Evolutionary conservation across 2,329 filamentous ascomycete species (phyloP), one percentile per base, ranked within the genome.

Genomic region (Penicillium brasilianum): DNA sequence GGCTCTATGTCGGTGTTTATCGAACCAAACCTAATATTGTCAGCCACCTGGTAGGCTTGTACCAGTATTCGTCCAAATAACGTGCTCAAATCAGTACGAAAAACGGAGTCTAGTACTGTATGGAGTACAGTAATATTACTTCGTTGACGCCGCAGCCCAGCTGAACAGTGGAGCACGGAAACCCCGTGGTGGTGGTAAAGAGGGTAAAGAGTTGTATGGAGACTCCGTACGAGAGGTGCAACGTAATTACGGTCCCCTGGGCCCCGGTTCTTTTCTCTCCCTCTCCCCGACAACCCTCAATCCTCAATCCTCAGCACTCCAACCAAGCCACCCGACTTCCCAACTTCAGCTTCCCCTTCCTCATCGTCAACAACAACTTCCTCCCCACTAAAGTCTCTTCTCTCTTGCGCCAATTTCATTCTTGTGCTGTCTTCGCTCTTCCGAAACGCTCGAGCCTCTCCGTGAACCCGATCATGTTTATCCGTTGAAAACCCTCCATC

Each of bases 381-480:
- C 20, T 11, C 9, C n/a, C 20, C 34, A 16, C 41, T 13, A 28
- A 20, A 39, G 7, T 44, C 41, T 25, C 52, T 13, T 32, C 22
- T 34, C 5, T 18, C 46, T 18, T 44, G 18, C 55, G 50, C 50
- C 25, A 32, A 44, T 53, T 51, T 36, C 41, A 30, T 56, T 49
- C 20, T 39, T 14, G 20, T 37, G 30, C 28, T 16, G 6, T 55
- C 41, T 44, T 53, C 57, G 55, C 20, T 58, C 39, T 41, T 22
- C 53, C 36, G 41, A 22, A 55, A 34, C 28, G 53, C 53, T 55
- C 32, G 53, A 55, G 28, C 53, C 53, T 30, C 34, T 16, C 52
- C 39, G n/a, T 25, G 37, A 37, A 34, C 37, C 50, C 43, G 57
- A 65, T 44, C 50, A 67, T 68, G 66, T 66, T 64, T 41, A 58